These are phyloP conservation scores for Ulota crispa DNA, from an alignment of 225 moss, liverwort and hornwort genomes.

Conservation along the genomic window DNA sequence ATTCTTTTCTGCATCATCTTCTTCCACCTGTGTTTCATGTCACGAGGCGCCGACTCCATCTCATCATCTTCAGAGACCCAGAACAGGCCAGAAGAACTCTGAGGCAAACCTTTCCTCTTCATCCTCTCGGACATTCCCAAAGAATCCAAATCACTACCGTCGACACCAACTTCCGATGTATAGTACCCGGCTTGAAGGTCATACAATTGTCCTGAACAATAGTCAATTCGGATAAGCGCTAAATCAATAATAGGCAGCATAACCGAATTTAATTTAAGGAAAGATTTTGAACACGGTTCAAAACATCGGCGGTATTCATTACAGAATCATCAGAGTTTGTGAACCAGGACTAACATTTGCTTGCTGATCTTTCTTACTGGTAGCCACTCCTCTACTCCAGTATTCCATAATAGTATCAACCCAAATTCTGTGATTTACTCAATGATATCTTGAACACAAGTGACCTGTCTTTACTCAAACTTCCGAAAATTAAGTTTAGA, in stretches of 20 bases:
- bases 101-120: constrained; percentile 48
- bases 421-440: not conserved
- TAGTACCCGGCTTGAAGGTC: constrained; percentile 47
- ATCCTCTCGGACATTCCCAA: constrained; percentile 53
- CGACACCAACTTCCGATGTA: constrained; percentile 38
- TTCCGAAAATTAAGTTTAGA: not conserved
- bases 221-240: not conserved
- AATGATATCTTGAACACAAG: not conserved
- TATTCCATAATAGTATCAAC: not conserved
- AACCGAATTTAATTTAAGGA: not conserved
- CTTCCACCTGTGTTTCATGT: constrained; percentile 82
- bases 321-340: not conserved
- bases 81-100: constrained; percentile 55
- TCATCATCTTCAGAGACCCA: constrained; percentile 81
- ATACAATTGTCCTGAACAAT: constrained; percentile 47
- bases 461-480: not conserved
- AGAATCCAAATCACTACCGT: constrained; percentile 34
- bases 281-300: not conserved
- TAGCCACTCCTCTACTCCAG: not conserved
- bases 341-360: constrained; percentile 5
- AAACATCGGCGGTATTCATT: not conserved
- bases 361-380: not conserved
- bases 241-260: not conserved
- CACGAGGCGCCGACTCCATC: constrained; percentile 86
- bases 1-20: constrained; percentile 66